Base-by-base conservation (phyloP, 371 early-diverging fungal genomes). In the Chytridiales sp. region DNA sequence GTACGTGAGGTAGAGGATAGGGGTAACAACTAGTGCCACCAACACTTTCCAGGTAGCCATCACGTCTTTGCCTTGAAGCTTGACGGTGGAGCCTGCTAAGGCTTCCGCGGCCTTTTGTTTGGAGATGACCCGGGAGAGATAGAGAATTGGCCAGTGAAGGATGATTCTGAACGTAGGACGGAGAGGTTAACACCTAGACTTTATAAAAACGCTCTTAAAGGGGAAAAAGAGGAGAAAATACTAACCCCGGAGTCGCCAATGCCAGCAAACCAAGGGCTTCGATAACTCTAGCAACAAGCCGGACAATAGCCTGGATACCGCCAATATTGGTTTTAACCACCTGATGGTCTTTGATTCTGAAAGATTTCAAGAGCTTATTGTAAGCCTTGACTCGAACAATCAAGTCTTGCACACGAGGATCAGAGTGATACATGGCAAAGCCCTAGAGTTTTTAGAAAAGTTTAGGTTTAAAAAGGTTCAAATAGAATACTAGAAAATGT, bases 341-440 rank as follows among this genome's bases (percentile, higher is more conserved):
- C 77, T 98, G 95, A 73, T 97, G 97, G 67, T 98, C 98, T 13
- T 86, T 85, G 38, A 98, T 76, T 5, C 98, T 97, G 65, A 92
- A 92, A 70, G 92, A 89, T 42, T 84, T 85, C 32, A 98, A 78
- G 55, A 89, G 73, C 60, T 85, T 81, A 66, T 96, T 95, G 76
- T 98, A 98, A 15, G 86, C 87, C 61, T 83, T 65, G 15, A 98
- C 87, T 26, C 50, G 61, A 15, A 58, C 34, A 13, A 59, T 62
- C 32, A 69, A 55, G 6, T 64, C 66, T 38, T 62, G 47, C 19
- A 96, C 89, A 24, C 82, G 82, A 6, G 93, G 91, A 66, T 92
- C 81, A 64, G 91, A 87, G 68, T 86, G 83, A 75, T 85, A 88
- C 24, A 85, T 71, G 46, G 81, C 68, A 66, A 92, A 95, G 1